These are phyloP conservation scores for Chaetomium sp. DNA, from an alignment of 2,329 filamentous ascomycete genomes.

Conservation along the genomic window DNA sequence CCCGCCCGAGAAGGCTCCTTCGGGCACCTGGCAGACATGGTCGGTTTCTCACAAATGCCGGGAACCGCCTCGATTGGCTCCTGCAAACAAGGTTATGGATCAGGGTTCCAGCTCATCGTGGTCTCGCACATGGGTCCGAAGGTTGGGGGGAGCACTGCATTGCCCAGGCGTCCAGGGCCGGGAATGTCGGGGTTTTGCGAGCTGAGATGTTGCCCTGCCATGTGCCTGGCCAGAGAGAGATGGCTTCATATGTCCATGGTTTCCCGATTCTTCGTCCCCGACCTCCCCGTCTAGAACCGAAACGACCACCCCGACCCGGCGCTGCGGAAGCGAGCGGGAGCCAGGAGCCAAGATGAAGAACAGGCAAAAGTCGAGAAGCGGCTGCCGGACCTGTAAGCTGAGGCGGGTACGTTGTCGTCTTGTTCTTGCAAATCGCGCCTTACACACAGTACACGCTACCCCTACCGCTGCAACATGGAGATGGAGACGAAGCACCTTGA, in stretches of 20 bases:
- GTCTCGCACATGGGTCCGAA: no score
- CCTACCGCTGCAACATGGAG: not conserved
- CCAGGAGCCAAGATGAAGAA: conserved; percentile 22
- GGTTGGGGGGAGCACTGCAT: not conserved
- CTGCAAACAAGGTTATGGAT: conserved; percentile 10
- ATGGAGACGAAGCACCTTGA: not conserved
- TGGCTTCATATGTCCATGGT: not conserved
- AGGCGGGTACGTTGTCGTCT: conserved; percentile 21
- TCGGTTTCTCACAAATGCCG: conserved; percentile 10
- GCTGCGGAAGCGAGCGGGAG: not conserved
- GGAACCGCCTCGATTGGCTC: conserved; percentile 17
- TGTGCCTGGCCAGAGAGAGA: not conserved
- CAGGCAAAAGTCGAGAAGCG: conserved; percentile 25
- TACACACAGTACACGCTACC: not conserved
- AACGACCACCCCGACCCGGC: not conserved
- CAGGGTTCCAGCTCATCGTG: conserved; percentile 7
- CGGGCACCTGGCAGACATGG: not conserved
- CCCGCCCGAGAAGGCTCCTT: not conserved
- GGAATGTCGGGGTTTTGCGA: not conserved
- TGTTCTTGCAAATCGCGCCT: not conserved
- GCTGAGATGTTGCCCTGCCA: not conserved
- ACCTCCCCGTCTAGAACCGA: not conserved
- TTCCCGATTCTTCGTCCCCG: conserved; percentile 7
- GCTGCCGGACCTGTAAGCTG: conserved; percentile 25
- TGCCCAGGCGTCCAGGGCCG: not conserved